Base-by-base conservation (phyloP, 192 early-diverging fungal genomes). In the Umbelopsis vinacea region DNA sequence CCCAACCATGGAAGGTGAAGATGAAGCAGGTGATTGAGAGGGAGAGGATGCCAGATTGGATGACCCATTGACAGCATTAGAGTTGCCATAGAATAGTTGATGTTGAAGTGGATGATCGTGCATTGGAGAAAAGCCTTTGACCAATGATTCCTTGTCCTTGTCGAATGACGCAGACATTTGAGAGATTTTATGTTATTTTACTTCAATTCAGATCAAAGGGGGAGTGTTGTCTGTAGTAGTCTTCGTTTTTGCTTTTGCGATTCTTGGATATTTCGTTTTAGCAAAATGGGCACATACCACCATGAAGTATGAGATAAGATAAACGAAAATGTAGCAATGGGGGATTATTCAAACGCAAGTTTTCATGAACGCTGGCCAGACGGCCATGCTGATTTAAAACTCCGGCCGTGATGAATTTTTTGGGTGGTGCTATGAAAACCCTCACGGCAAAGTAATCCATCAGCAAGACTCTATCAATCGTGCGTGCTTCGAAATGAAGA, bases 21-120 rank as follows among this genome's bases (percentile, higher is more conserved):
- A 54, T 29, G 73, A 52, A 33, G 73, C 46, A 53, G 66, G 73
- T 14, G 72, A 67, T 66, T 74, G 73, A 46, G 53, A 74, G 2
- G 73, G 73, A n/a, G 73, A 40, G 15, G 67, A 69, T 6, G 33
- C 45, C 52, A 53, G 35, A 15, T 53, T 71, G 35, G 71, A 55
- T 26, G 71, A 43, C 9, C 71, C 71, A 29, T 46, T 38, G n/a
- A 60, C 53, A 45, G 52, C 54, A 24, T 35, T 52, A 5, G 71
- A 60, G 24, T 40, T 53, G 69, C 46, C 46, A 24, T 70, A 70
- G 22, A 37, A 54, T n/a, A 70, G 19, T 35, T 71, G 71, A 71
- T 57, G 54, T 43, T 57, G 50, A 11, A 57, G 24, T 12, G 71
- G 71, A 46, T 71, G 71, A 52, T 46, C 71, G 71, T 57, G 52